phyloP scores from a whole-genome alignment of 805 yeast species.

The Suhomyces sp. region DNA sequence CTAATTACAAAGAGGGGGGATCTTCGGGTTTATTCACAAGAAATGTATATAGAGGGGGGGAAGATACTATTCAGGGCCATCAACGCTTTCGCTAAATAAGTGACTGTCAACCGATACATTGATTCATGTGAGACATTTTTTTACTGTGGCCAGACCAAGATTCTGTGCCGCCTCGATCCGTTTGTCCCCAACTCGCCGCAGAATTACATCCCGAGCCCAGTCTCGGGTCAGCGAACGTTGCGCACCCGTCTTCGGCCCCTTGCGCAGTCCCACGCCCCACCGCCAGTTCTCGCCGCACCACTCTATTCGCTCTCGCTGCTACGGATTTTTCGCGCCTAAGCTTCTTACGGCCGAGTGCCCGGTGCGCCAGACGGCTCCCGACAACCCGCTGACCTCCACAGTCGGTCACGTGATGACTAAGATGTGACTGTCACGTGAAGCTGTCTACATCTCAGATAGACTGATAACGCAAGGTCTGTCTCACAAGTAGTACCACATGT shows the following conservation, averaged over 20 bases:
- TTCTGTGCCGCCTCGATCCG: neutral
- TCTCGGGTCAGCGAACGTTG: neutral
- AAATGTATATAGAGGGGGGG: neutral
- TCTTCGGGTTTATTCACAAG: neutral
- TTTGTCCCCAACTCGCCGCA: neutral
- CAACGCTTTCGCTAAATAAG: neutral
- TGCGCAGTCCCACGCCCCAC: neutral
- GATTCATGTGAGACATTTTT: neutral
- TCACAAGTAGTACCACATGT: neutral
- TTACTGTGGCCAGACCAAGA: neutral
- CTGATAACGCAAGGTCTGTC: neutral
- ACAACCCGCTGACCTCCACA: neutral
- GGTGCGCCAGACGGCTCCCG: neutral
- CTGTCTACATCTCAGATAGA: neutral
- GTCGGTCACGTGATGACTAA: neutral
- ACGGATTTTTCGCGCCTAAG: neutral
- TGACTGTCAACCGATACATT: neutral
- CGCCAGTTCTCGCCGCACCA: neutral
- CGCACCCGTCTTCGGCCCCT: neutral
- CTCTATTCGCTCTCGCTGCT: neutral
- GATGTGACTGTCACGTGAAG: neutral
- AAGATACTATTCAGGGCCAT: neutral
- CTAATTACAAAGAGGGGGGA: neutral
- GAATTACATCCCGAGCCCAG: neutral
- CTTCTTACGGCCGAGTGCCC: neutral